A percentile compares a stretch with the other conserved stretches of the same genome.
These are phyloP conservation scores for Pseudodiploospora longispora DNA, from an alignment of 2,329 filamentous ascomycete genomes.

Conservation along the genomic window DNA sequence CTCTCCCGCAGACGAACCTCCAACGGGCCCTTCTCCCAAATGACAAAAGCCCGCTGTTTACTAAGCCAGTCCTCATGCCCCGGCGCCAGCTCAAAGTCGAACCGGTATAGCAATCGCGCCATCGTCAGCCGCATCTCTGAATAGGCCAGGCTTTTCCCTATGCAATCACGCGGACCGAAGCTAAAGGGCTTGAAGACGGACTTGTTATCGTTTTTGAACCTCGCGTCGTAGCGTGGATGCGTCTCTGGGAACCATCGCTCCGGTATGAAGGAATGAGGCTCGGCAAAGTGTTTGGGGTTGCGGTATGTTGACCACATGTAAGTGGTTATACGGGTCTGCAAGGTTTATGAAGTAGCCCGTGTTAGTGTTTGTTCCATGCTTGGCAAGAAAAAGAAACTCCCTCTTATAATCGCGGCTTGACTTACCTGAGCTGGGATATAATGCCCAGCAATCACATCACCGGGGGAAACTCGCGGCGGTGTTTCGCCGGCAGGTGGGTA, in stretches of 20 bases:
- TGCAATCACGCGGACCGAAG: constrained; percentile 30
- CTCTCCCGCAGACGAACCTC: constrained; percentile 4
- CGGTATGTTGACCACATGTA: constrained; percentile 38
- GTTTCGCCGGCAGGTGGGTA: constrained; percentile 26
- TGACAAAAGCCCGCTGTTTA: constrained; percentile 11
- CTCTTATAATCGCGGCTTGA: background rate
- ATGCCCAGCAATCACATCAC: constrained; percentile 23
- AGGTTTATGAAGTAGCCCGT: background rate
- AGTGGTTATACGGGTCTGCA: constrained; percentile 32
- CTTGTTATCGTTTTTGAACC: constrained; percentile 31
- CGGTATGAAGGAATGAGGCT: constrained; percentile 36
- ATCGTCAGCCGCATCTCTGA: constrained; percentile 40
- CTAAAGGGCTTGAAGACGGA: constrained; percentile 30
- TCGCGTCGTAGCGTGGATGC: constrained; percentile 23
- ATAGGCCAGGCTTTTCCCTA: constrained; percentile 35
- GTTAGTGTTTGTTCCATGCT: too few relatives aligned
- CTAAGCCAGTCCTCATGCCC: constrained; percentile 14
- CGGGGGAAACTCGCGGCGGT: constrained; percentile 21
- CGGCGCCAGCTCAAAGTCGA: constrained; percentile 30
- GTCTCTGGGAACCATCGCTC: constrained; percentile 33
- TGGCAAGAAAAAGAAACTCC: too few relatives aligned
- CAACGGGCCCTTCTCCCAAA: constrained; percentile 14
- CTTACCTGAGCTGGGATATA: constrained; percentile 28
- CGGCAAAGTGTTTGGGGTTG: constrained; percentile 34
- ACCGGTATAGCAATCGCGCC: constrained; percentile 35